Evolutionary conservation across 306 rosid genomes (phyloP), one percentile per base, ranked within the genome.

Genomic region (Trifolium fragiferum): DNA sequence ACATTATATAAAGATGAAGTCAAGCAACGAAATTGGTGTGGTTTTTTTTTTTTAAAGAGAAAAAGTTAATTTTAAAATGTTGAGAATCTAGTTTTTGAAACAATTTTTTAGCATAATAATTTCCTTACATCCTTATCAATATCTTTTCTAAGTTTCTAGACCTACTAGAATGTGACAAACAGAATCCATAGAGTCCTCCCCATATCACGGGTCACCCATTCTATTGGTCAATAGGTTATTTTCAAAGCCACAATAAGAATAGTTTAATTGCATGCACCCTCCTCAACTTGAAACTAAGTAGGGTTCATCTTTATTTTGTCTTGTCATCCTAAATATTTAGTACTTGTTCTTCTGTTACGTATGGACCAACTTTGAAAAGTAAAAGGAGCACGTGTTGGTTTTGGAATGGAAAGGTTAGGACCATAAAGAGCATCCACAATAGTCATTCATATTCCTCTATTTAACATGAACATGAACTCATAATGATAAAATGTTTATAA

Each of bases 211-310:
- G 41, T 61, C 64, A 41, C 30, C 62, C 61, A 21, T 62, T 61
- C 11, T 20, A 82, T 67, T 78, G 65, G 80, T 53, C 70, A 82
- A 70, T 21, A 46, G 5, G 35, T 46, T 63, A 68, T 53, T 76
- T 81, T 76, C 63, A 38, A 9, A 47, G 85, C 50, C 85, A 19
- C 64, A 61, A 61, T 60, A 43, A 2, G 38, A 82, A 82, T 37
- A 40, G 23, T 27, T 46, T 55, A 25, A 37, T 61, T 40, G 23
- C 78, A 71, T 76, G 71, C 44, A 38, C 59, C 51, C 60, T 18
- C 70, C 53, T 13, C 70, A 37, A 59, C 41, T 49, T 76, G 41
- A 2, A 30, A 6, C 30, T 16, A 46, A 43, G 8, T 8, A 32
- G 1, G 54, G 62, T 16, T n/a, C 51, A 16, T 49, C 13, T 32